Base-by-base conservation (phyloP, 805 yeast genomes). In the Spathaspora passalidarum region DNA sequence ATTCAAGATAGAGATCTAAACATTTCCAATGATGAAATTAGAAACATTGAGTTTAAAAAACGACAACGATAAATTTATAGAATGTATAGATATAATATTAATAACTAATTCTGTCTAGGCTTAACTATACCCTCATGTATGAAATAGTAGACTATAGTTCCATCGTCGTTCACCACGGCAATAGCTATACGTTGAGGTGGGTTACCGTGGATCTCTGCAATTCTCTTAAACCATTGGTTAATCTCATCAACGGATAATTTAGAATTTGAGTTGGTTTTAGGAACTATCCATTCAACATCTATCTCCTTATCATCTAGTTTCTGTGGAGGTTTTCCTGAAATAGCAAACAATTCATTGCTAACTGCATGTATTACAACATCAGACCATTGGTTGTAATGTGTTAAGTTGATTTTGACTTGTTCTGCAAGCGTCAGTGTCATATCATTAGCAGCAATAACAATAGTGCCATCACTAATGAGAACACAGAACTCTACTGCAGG, bases 91-190 rank as follows among this genome's bases (percentile, higher is more conserved):
- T n/a, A n/a, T n/a, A n/a, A n/a, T n/a, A n/a, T n/a, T n/a, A n/a
- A n/a, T n/a, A n/a, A 10, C 58, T 53, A 80, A 50, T 79, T 79
- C 55, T 76, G 79, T 47, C 78, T 72, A 1, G 91, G 91, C 58
- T 80, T 80, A 26, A 73, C 79, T 8, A 84, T 62, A 3, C 91
- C 91, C 54, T 80, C 81, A 59, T 83, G 80, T 14, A 82, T 70
- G 58, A 79, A 78, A 60, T 86, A 85, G 54, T 81, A 86, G n/a
- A 84, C 84, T 16, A 83, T 72, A 0, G 90, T 82, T 2, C 88
- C 84, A 58, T 86, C 94, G 45, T 75, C 75, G 53, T 78, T 81
- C 2, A 78, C 73, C 6, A 85, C 66, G 0, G 79, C 90, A 23
- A 81, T 50, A 0, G 82, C 65, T 2, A 86, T 50, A 46, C 81